Conservation (phyloP, 306 rosid genomes). For the Ammopiptanthus mongolicus region DNA sequence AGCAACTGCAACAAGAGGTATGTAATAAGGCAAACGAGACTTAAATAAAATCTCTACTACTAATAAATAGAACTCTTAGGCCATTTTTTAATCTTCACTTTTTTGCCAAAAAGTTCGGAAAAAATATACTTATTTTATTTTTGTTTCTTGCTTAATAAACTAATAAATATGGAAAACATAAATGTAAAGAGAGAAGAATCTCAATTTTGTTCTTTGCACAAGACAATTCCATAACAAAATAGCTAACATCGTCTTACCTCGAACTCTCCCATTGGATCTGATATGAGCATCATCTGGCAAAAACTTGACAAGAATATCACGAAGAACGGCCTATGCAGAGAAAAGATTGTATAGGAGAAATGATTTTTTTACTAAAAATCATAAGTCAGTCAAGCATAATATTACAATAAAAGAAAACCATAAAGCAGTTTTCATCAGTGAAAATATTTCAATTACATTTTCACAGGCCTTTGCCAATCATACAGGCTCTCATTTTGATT, state of each 20-base stretch:
- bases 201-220: neutral
- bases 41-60: neutral
- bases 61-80: neutral
- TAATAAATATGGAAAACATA: neutral
- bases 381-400: neutral
- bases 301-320: slow-evolving; percentile 68
- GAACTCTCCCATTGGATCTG: slow-evolving; percentile 84
- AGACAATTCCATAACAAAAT: neutral
- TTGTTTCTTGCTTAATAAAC: neutral
- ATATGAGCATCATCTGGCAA: slow-evolving; percentile 81
- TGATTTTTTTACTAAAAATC: neutral
- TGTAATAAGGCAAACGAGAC: neutral
- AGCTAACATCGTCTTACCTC: slow-evolving; percentile 45
- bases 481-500: neutral
- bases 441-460: slow-evolving; percentile 3
- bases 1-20: slow-evolving; percentile 60
- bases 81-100: neutral
- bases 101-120: neutral
- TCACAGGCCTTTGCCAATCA: neutral
- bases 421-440: neutral
- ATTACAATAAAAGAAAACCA: neutral
- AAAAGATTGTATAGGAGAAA: neutral
- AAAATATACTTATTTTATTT: neutral
- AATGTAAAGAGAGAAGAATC: neutral
- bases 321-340: slow-evolving; percentile 79